Base-by-base conservation (phyloP, 345 rosid species). In the Eutrema yunnanense region DNA sequence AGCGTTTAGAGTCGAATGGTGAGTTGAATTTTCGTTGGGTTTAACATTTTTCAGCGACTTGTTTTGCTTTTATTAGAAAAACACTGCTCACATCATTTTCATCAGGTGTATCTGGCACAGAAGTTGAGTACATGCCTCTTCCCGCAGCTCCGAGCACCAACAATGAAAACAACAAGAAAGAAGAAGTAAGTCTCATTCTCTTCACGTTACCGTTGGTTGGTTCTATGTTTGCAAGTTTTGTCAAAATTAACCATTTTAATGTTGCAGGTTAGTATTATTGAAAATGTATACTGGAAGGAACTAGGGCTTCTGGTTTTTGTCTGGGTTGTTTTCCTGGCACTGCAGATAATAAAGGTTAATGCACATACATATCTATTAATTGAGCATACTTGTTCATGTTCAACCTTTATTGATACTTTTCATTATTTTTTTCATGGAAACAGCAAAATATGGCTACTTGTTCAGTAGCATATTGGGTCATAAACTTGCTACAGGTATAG, bases 241-340 rank as follows among this genome's bases (percentile, higher is more conserved):
- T 70, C 9, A 48, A 29, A 38, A 0, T 16, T 49, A 26, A 65
- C 22, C 44, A 46, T 46, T 7, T 55, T 70, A 65, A 12, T 71
- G 51, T 16, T 73, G 59, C 85, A 88, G 96, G 86, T 86, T 16
- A 50, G 79, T 38, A 4, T 90, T 71, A 67, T 83, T 67, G 88
- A 87, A 69, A 91, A 91, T 61, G 88, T 91, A 42, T 80, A 62
- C 56, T 91, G 95, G 97, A 88, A 81, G 78, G 96, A 91, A 81
- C 82, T 91, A 8, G 95, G 97, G 3, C 86, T 91, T 78, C 97
- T 91, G 9, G 83, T 81, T 36, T 82, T 84, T 30, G 97, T 91
- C 62, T 91, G 97, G 96, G 73, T 85, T 72, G 78, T 89, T 22
- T 87, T 84, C 79, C 82, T 91, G 19, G 83, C 36, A 56, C 74